Conservation (phyloP, 176 grass and related monocot species). For the Rhynchospora breviuscula region DNA sequence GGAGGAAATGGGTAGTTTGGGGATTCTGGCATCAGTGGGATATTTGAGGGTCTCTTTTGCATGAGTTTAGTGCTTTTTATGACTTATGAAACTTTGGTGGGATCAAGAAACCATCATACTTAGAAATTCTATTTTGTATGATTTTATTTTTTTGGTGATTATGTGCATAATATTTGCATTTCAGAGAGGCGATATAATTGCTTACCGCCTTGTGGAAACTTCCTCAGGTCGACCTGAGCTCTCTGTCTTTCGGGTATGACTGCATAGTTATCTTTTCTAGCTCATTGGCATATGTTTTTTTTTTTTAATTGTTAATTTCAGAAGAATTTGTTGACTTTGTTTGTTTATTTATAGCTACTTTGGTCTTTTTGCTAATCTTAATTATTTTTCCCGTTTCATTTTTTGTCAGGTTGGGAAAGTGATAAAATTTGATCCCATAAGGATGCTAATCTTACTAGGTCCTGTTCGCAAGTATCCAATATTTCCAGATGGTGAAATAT, state of each 20-base stretch:
- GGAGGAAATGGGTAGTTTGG: not conserved
- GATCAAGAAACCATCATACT: not conserved
- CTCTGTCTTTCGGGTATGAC: conserved; percentile 12
- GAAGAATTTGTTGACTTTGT: not conserved
- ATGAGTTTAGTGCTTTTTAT: not conserved
- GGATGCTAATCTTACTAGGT: conserved; percentile 16
- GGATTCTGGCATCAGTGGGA: not conserved
- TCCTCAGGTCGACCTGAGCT: conserved; percentile 15
- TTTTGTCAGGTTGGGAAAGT: conserved; percentile 19
- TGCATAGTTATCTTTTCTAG: not conserved
- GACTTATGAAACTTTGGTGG: not conserved
- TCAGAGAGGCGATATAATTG: conserved; percentile 21
- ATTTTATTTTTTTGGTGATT: not conserved
- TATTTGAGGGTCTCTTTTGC: not conserved
- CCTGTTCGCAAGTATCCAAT: conserved; percentile 14
- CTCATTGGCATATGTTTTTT: not conserved
- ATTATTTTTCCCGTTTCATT: not conserved
- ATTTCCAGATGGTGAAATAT: conserved; percentile 21
- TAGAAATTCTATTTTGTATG: not conserved
- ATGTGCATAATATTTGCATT: conserved; percentile 1
- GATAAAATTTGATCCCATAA: conserved; percentile 22
- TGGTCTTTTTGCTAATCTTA: not conserved
- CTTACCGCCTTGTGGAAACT: conserved; percentile 22
- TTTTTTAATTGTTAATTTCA: not conserved
- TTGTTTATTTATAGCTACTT: not conserved